Evolutionary conservation across 257 asterid species (phyloP).

Genomic region (Rehmannia glutinosa): DNA sequence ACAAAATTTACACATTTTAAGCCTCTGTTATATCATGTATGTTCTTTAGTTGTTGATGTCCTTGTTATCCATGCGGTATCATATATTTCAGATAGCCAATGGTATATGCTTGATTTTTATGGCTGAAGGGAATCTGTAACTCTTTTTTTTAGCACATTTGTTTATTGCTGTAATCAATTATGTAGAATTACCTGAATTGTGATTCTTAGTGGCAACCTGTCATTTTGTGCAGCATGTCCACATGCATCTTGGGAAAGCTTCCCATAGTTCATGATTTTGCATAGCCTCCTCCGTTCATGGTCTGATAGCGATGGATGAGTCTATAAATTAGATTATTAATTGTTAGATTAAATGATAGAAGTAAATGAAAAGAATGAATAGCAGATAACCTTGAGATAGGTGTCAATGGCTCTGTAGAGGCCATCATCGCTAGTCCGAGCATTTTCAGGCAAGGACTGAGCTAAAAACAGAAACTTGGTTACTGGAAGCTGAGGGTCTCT

Average conservation of each 20-base stretch:
- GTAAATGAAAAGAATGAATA: neutral
- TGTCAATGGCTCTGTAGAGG: conserved; percentile 77
- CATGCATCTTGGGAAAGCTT: conserved; percentile 86
- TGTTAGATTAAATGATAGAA: neutral
- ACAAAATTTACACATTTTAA: neutral
- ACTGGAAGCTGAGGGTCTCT: conserved; percentile 63
- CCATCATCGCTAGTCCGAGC: conserved; percentile 71
- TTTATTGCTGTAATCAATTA: neutral
- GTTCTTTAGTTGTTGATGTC: neutral
- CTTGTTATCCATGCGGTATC: neutral
- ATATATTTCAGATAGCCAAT: neutral
- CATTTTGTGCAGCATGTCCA: conserved; percentile 84
- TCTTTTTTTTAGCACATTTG: neutral
- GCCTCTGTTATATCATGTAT: neutral
- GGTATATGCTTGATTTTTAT: neutral
- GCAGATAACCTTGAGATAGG: conserved; percentile 63
- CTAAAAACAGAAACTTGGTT: conserved; percentile 60
- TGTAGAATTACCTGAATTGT: conserved; percentile 59
- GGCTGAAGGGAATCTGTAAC: neutral
- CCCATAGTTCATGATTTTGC: conserved; percentile 67
- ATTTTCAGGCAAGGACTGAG: conserved; percentile 64
- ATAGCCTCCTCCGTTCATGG: conserved; percentile 66
- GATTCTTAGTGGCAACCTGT: conserved; percentile 76
- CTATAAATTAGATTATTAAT: conserved; percentile 23
- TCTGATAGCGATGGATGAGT: conserved; percentile 66